These are phyloP conservation scores for Flaveria brownii DNA, from an alignment of 129 eudicot species.

Conservation along the genomic window DNA sequence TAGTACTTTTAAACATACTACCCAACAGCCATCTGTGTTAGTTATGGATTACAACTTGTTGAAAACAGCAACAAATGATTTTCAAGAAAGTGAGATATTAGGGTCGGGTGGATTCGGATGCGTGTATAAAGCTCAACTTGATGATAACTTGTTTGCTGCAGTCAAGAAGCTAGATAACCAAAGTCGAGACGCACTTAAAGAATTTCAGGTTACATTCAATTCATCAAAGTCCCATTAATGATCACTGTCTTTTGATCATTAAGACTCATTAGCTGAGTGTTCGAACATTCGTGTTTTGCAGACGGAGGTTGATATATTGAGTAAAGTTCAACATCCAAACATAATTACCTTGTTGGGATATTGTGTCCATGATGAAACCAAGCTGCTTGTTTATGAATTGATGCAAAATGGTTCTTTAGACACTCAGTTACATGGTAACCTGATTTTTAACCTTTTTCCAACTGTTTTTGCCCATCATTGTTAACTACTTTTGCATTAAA, in stretches of 20 bases:
- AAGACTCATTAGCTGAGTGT: slow-evolving; percentile 6
- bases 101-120: slow-evolving; percentile 82
- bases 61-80: slow-evolving; percentile 59
- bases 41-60: slow-evolving; percentile 55
- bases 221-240: background rate
- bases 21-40: slow-evolving; percentile 33
- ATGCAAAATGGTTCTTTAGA: slow-evolving; percentile 91
- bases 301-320: slow-evolving; percentile 83
- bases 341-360: slow-evolving; percentile 75
- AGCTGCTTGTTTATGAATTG: slow-evolving; percentile 75
- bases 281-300: slow-evolving; percentile 43
- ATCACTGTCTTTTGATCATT: slow-evolving; percentile 7
- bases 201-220: slow-evolving; percentile 56
- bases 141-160: slow-evolving; percentile 48
- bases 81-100: slow-evolving; percentile 55
- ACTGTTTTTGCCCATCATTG: background rate
- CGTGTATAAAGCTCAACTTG: slow-evolving; percentile 66
- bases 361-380: slow-evolving; percentile 61
- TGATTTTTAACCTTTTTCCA: background rate
- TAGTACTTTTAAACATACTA: slow-evolving; percentile 35
- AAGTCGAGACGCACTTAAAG: slow-evolving; percentile 50
- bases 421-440: slow-evolving; percentile 74
- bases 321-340: slow-evolving; percentile 88
- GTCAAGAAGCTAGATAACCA: slow-evolving; percentile 61
- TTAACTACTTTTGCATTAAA: slow-evolving; percentile 19